Conservation (phyloP, 176 grass and related monocot species). For the Saccharum officinarum region DNA sequence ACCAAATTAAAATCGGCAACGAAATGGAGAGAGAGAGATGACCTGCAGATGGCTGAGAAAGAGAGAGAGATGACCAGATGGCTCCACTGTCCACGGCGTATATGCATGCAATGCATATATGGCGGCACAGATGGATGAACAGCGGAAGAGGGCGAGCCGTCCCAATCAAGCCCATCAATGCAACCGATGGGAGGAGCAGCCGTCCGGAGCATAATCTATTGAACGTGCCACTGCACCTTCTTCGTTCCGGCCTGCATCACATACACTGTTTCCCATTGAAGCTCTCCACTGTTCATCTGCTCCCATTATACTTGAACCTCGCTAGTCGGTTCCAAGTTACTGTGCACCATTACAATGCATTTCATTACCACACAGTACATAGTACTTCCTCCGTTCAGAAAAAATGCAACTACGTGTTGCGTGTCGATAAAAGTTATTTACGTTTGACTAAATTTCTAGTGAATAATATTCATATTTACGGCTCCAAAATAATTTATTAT, state of each 20-base stretch:
- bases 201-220: no score
- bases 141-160: slow-evolving; percentile 16
- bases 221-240: no score
- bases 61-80: slow-evolving; percentile 21
- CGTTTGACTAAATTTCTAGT: no score
- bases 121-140: slow-evolving; percentile 17
- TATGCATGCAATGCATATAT: background rate
- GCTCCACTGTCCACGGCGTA: background rate
- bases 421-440: no score
- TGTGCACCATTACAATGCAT: background rate
- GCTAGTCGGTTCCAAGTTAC: slow-evolving; percentile 16
- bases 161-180: slow-evolving; percentile 37
- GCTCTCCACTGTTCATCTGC: slow-evolving; percentile 34
- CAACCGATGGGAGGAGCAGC: background rate
- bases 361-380: background rate
- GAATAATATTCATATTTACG: no score
- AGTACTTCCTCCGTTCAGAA: background rate
- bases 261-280: slow-evolving; percentile 35
- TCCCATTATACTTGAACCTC: slow-evolving; percentile 38
- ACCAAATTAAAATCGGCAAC: background rate
- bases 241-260: background rate
- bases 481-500: no score
- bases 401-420: no score
- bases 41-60: background rate
- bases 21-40: background rate